phyloP scores from a whole-genome alignment of 805 yeast species.

The Candida tammaniensis region DNA sequence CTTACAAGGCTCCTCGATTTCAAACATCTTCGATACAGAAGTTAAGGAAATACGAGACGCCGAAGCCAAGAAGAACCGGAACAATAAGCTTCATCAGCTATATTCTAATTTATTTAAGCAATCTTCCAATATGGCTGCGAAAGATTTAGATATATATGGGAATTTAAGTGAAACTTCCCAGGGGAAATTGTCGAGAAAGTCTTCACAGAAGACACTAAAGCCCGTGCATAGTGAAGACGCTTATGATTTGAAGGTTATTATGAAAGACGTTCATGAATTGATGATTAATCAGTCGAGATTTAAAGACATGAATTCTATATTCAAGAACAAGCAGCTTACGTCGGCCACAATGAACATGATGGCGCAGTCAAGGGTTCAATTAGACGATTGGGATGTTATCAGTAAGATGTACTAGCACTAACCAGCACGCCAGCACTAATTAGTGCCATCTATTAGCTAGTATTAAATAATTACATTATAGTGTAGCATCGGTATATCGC shows the following conservation, averaged over 20 bases:
- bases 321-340: conserved; percentile 5
- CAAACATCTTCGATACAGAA: conserved; percentile 1
- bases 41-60: conserved; percentile 3
- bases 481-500: no score
- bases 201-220: background rate
- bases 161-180: conserved; percentile 20
- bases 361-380: conserved; percentile 16
- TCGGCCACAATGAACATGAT: conserved; percentile 13
- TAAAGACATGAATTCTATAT: conserved; percentile 1
- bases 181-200: conserved; percentile 5
- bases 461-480: no score
- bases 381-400: conserved; percentile 17
- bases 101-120: conserved; percentile 8
- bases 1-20: no score
- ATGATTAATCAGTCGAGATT: conserved; percentile 13
- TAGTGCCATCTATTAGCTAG: no score
- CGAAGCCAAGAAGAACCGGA: background rate
- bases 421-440: conserved; percentile 1
- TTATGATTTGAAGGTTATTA: conserved; percentile 22
- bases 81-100: conserved; percentile 1
- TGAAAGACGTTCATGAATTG: conserved; percentile 30
- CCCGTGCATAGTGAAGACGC: background rate
- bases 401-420: conserved; percentile 13
- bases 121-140: conserved; percentile 4
- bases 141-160: conserved; percentile 20